Evolutionary conservation across 768 basidiomycete species (phyloP), one percentile per base, ranked within the genome.

Genomic region (Lactarius tabidus): DNA sequence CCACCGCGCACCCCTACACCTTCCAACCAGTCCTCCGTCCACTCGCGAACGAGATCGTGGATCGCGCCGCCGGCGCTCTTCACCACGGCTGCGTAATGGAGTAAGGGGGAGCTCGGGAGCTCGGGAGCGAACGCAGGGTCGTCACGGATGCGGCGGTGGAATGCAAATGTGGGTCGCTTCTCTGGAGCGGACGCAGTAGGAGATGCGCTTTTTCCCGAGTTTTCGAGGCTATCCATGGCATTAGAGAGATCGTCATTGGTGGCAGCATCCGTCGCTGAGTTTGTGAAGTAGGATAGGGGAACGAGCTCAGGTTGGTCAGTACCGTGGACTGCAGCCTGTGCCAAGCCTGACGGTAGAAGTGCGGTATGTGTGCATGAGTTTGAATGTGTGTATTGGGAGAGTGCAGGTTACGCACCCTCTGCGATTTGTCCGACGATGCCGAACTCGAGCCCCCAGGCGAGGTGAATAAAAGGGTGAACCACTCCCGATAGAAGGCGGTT

Each of bases 361-460:
- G 17, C 28, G 33, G 8, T 3, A 36, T 36, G 9, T 12, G 28
- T 7, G 2, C 20, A 33, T 31, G 54, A 20, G 66, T 23, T 7
- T 26, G 2, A 33, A 33, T 31, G 54, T 23, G 66, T 23, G 10
- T 26, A 60, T 54, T 55, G 36, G 4, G 1, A 6, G 10, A 9
- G 31, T 36, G 57, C 36, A 48, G 1, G 20, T 7, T 1, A 26
- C 63, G 2, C 54, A 86, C 88, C 88, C 62, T 33, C 36, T 36
- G 10, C 36, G 36, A 36, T 12, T 10, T 36, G 36, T 12, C 36
- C 36, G 5, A 12, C 6, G 36, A 77, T 83, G 12, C 79, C 77
- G 64, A 89, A 89, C 71, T 89, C 89, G 3, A 81, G 73, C 6
- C 86, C 88, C 71, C 84, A 82, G 18, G 86, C 87, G 2, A 75